phyloP scores from a whole-genome alignment of 73 alveolate genomes.

The Breviolum minutum region DNA sequence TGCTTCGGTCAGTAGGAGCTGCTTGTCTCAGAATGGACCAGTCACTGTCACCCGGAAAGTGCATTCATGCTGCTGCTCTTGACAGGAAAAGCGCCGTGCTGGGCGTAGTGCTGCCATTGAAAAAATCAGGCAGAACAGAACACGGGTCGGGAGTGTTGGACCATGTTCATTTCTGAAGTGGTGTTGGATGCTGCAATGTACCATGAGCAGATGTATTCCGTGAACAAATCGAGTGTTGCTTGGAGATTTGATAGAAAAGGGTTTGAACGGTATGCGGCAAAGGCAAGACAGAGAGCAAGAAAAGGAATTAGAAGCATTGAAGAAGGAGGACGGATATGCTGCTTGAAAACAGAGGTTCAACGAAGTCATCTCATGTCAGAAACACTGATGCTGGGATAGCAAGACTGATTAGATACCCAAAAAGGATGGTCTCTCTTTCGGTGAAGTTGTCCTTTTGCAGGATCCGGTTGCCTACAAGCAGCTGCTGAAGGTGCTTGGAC shows the following conservation, averaged over 20 bases:
- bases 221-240: neutral
- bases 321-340: constrained; percentile 32
- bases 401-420: too few relatives aligned
- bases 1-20: too few relatives aligned
- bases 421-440: neutral
- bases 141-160: neutral
- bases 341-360: neutral
- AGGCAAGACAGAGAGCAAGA: constrained; percentile 90
- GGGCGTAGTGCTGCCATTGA: constrained; percentile 93
- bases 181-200: neutral
- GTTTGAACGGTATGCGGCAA: neutral
- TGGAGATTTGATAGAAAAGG: neutral
- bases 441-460: neutral
- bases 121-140: constrained; percentile 13
- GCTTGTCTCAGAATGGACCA: too few relatives aligned
- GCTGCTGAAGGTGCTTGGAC: constrained; percentile 29
- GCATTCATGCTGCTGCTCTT: neutral
- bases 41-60: neutral
- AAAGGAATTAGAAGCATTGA: constrained; percentile 64
- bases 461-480: constrained; percentile 77
- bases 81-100: constrained; percentile 69
- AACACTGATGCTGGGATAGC: too few relatives aligned
- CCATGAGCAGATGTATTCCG: too few relatives aligned
- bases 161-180: neutral
- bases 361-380: too few relatives aligned